Percentiles rank a stretch among this genome's conserved stretches.
Evolutionary conservation across 2,329 filamentous ascomycete species (phyloP).

Genomic region (Phialophora expanda): DNA sequence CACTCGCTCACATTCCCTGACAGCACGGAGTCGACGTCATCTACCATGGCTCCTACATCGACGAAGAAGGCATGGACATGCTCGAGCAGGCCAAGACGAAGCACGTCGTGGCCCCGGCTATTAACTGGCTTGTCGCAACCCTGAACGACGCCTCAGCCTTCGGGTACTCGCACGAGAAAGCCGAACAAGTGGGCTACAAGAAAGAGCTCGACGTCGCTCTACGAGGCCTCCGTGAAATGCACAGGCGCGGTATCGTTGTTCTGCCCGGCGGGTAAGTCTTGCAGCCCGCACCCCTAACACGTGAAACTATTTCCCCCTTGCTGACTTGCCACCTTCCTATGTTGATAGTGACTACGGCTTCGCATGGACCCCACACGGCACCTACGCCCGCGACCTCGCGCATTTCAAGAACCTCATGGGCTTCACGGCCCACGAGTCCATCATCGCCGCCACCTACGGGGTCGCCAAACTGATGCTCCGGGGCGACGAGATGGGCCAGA

Average conservation of each 20-base stretch:
- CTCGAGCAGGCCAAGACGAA: conserved; percentile 48
- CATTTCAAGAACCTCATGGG: conserved; percentile 55
- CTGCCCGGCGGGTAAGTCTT: conserved; percentile 48
- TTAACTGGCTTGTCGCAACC: conserved; percentile 53
- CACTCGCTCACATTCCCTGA: not conserved
- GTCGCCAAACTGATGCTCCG: conserved; percentile 52
- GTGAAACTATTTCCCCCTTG: not conserved
- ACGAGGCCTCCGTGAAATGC: conserved; percentile 52
- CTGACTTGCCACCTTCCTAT: not conserved
- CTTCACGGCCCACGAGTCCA: conserved; percentile 53
- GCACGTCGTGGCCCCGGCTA: conserved; percentile 51
- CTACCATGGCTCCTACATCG: conserved; percentile 55
- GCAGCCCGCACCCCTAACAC: not conserved
- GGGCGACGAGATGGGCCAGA: conserved; percentile 49
- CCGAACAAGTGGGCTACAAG: conserved; percentile 53
- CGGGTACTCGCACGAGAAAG: conserved; percentile 51
- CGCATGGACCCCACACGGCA: conserved; percentile 57
- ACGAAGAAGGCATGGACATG: conserved; percentile 47
- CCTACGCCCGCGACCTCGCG: conserved; percentile 55
- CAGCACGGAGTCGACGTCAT: conserved; percentile 55
- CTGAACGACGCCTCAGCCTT: conserved; percentile 48
- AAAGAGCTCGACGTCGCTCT: conserved; percentile 51
- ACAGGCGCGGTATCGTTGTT: conserved; percentile 52
- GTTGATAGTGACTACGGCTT: conserved; percentile 52
- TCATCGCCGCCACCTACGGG: conserved; percentile 52